phyloP scores from a whole-genome alignment of 495 filamentous ascomycete species.

The Trichocladium uniseriatum region DNA sequence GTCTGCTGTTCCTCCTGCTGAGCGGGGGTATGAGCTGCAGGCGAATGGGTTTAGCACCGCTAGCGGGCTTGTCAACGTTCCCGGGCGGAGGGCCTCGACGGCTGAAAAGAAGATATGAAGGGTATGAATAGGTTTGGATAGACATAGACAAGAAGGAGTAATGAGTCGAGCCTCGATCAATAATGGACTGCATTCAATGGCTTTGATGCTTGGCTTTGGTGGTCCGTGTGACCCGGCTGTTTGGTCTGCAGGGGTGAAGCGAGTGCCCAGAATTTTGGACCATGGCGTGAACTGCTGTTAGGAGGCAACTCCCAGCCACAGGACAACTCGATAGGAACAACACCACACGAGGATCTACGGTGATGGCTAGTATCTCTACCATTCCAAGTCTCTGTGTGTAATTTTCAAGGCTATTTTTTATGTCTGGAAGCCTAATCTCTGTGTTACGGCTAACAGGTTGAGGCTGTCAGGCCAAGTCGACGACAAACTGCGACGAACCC shows the following conservation, averaged over 20 bases:
- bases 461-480: neutral
- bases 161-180: too few relatives aligned
- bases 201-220: neutral
- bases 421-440: too few relatives aligned
- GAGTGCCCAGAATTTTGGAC: too few relatives aligned
- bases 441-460: too few relatives aligned
- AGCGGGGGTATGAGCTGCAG: constrained; percentile 8
- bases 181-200: too few relatives aligned
- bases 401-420: too few relatives aligned
- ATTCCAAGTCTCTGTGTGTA: too few relatives aligned
- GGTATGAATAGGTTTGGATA: constrained; percentile 1
- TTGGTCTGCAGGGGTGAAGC: neutral
- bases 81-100: constrained; percentile 30
- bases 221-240: neutral
- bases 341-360: neutral
- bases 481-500: neutral
- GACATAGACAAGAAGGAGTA: constrained; percentile 1
- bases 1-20: constrained; percentile 8
- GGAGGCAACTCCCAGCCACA: constrained; percentile 13
- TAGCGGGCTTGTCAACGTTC: constrained; percentile 24
- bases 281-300: constrained; percentile 16
- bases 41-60: constrained; percentile 9
- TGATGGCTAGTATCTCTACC: too few relatives aligned
- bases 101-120: constrained; percentile 28
- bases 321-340: neutral